phyloP scores from a whole-genome alignment of 768 basidiomycete genomes.

The Tremella yokohamensis region DNA sequence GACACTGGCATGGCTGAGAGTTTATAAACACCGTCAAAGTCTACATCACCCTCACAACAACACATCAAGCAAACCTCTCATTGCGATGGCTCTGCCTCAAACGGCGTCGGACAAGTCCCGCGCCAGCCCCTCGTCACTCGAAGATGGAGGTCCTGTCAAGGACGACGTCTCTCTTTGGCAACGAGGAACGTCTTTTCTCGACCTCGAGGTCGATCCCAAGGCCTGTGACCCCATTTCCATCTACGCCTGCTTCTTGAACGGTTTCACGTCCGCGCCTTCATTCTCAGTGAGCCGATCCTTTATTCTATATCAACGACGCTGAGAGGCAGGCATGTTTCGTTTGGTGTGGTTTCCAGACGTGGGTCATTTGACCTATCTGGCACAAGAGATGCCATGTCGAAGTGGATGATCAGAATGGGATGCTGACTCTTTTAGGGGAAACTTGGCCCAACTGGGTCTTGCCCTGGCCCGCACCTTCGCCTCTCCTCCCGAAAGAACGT shows the following conservation, averaged over 20 bases:
- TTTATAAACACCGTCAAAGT: too few species aligned
- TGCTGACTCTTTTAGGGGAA: constrained; percentile 32
- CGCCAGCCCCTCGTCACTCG: constrained; percentile 2
- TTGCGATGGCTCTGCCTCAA: background rate
- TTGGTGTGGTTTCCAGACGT: constrained; percentile 51
- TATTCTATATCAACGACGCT: background rate
- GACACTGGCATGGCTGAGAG: too few species aligned
- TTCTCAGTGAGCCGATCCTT: constrained; percentile 25
- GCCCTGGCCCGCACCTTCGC: constrained; percentile 76
- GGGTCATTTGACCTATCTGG: background rate
- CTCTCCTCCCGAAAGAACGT: constrained; percentile 52
- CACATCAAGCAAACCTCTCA: too few species aligned
- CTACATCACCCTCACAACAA: too few species aligned
- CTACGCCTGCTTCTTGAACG: constrained; percentile 46
- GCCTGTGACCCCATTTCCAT: constrained; percentile 28
- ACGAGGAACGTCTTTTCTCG: background rate
- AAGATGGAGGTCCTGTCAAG: background rate
- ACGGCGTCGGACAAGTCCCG: constrained; percentile 1
- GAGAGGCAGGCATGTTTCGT: constrained; percentile 42
- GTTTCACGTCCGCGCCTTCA: constrained; percentile 29
- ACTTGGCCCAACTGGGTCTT: constrained; percentile 63
- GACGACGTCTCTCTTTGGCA: background rate
- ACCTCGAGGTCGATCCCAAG: constrained; percentile 21
- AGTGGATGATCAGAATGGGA: background rate
- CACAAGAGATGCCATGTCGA: background rate